Evolutionary conservation across 495 filamentous ascomycete genomes (phyloP).

Genomic region (Lasiosphaeria ovina): DNA sequence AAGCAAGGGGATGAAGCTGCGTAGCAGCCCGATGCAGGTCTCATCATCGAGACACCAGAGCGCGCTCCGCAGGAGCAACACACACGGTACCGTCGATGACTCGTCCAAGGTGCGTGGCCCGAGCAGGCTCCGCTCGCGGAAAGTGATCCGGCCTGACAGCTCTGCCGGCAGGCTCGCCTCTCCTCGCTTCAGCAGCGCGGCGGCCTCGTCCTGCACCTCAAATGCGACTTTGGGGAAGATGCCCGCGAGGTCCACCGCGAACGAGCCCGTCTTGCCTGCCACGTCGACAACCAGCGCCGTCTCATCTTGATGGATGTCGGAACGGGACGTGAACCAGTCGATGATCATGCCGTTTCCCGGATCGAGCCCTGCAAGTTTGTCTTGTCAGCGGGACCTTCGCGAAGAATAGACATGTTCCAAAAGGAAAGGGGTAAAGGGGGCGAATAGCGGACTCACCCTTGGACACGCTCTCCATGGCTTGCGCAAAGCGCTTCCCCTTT

Average conservation of each 20-base stretch:
- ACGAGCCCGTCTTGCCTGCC: neutral
- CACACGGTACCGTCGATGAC: neutral
- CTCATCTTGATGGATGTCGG: neutral
- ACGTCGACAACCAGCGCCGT: neutral
- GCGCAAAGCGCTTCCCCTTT: conserved; percentile 1
- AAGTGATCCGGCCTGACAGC: neutral
- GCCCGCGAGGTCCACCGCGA: neutral
- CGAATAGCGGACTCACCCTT: neutral
- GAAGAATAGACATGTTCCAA: too few species aligned
- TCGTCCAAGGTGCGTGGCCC: neutral
- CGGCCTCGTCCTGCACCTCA: neutral
- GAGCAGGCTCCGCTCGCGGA: neutral
- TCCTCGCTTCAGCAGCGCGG: neutral
- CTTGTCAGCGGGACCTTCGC: neutral
- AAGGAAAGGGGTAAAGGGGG: neutral
- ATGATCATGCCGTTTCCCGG: neutral
- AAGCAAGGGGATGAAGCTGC: neutral
- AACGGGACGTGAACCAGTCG: neutral
- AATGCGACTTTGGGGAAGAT: neutral
- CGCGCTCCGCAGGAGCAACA: neutral
- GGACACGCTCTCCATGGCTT: conserved; percentile 1
- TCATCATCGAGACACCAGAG: conserved; percentile 3
- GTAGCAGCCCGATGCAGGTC: neutral
- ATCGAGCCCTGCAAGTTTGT: neutral
- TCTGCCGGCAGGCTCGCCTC: neutral